Percentiles rank a stretch among this genome's conserved stretches.
Evolutionary conservation across 1,284 basidiomycete species (phyloP).

Genomic region (Anthracocystis panici-leucophaei): DNA sequence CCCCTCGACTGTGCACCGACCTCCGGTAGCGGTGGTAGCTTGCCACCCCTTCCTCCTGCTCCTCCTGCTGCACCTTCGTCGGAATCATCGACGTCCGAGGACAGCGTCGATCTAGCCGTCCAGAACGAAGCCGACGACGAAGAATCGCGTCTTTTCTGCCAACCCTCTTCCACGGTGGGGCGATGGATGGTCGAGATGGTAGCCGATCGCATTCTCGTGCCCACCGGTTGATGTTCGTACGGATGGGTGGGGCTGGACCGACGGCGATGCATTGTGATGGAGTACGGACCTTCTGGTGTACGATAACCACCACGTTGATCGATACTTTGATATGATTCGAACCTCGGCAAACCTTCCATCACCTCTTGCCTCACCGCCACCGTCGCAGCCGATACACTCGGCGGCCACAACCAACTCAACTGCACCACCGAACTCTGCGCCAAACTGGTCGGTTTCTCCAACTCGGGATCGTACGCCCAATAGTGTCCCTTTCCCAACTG

Average conservation of each 20-base stretch:
- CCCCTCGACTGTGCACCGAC: neutral
- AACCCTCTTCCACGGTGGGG: neutral
- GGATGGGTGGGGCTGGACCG: conserved; percentile 9
- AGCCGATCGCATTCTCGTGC: conserved; percentile 19
- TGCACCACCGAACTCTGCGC: conserved; percentile 40
- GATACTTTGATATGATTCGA: neutral
- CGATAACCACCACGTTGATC: too few species aligned
- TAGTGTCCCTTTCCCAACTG: conserved; percentile 48
- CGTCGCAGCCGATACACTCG: conserved; percentile 12
- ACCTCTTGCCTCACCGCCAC: neutral
- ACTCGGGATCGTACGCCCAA: conserved; percentile 43
- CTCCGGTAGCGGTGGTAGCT: conserved; percentile 11
- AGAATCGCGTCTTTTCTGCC: neutral
- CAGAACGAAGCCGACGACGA: neutral
- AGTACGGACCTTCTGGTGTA: too few species aligned
- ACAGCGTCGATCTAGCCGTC: too few species aligned
- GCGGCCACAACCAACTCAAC: conserved; percentile 33
- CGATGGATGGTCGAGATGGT: conserved; percentile 20
- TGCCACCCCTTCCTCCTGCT: too few species aligned
- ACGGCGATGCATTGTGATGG: conserved; percentile 3
- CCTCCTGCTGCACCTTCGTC: too few species aligned
- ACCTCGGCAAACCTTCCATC: conserved; percentile 6
- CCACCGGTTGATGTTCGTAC: neutral
- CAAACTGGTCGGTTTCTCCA: conserved; percentile 42
- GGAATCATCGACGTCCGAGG: too few species aligned